These are phyloP conservation scores for Botrytis galanthina DNA, from an alignment of 2,329 filamentous ascomycete genomes.

Conservation along the genomic window DNA sequence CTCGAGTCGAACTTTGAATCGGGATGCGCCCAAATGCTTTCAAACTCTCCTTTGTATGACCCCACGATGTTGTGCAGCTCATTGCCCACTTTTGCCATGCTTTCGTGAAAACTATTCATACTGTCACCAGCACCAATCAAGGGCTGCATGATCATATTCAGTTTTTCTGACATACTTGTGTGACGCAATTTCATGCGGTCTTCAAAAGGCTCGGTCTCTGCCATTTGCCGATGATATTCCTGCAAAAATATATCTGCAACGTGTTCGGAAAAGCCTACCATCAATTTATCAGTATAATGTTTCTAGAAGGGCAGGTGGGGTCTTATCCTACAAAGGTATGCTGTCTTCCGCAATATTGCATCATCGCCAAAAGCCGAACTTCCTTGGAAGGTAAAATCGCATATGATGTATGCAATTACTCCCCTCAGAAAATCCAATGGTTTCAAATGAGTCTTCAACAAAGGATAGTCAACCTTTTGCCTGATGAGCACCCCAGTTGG, in stretches of 20 bases:
- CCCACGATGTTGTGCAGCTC: not conserved
- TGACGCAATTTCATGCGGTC: not conserved
- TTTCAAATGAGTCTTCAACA: not conserved
- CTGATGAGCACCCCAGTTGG: not conserved
- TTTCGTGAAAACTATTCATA: not conserved
- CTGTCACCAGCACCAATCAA: conserved; percentile 4
- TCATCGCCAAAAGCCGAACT: not conserved
- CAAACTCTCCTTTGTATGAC: not conserved
- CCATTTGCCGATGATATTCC: not conserved
- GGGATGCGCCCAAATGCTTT: not conserved
- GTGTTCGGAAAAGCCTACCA: not conserved
- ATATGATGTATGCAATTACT: not conserved
- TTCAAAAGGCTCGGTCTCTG: not conserved
- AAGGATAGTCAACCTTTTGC: not conserved
- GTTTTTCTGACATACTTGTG: not conserved
- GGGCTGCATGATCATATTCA: conserved; percentile 3
- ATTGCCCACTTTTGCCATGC: not conserved
- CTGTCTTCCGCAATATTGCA: not conserved
- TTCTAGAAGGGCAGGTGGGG: not conserved
- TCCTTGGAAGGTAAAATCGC: not conserved
- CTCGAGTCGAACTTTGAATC: not conserved
- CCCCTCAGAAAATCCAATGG: not conserved
- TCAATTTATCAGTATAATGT: not conserved
- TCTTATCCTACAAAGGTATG: not conserved
- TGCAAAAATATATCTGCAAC: not conserved